Conservation (phyloP, 1,139 yeast species). For the Citeromyces siamensis region DNA sequence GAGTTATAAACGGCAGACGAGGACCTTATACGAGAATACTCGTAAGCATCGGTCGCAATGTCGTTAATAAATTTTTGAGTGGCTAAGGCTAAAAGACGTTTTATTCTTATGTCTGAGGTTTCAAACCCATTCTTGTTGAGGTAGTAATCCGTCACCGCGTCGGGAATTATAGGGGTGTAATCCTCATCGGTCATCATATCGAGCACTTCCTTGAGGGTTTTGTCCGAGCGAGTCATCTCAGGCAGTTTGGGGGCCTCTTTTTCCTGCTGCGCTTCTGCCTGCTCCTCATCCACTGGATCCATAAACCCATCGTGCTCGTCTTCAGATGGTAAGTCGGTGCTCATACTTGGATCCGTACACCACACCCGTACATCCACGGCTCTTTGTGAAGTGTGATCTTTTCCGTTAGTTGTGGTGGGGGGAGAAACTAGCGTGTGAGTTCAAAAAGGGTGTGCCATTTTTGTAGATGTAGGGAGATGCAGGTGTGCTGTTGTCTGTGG, state of each 20-base stretch:
- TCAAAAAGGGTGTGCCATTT: too few relatives aligned
- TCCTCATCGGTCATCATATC: conserved; percentile 89
- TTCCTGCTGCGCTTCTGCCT: neutral
- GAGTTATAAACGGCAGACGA: conserved; percentile 75
- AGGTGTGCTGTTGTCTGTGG: too few relatives aligned
- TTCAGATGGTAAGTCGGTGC: conserved; percentile 1
- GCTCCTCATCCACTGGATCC: neutral
- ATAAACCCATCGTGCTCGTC: conserved; percentile 1
- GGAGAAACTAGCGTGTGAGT: too few relatives aligned
- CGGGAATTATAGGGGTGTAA: conserved; percentile 94
- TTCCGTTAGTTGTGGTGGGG: too few relatives aligned
- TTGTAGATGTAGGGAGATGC: too few relatives aligned
- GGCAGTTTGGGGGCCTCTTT: conserved; percentile 25
- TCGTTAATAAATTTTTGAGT: conserved; percentile 93
- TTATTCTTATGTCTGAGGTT: conserved; percentile 67
- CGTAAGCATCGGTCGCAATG: conserved; percentile 94
- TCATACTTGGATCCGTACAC: too few relatives aligned
- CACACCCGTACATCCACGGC: too few relatives aligned
- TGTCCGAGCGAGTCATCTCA: conserved; percentile 71
- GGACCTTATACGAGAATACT: conserved; percentile 82
- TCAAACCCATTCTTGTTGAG: conserved; percentile 83
- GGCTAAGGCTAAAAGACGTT: conserved; percentile 81
- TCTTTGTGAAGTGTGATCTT: too few relatives aligned
- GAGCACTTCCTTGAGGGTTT: conserved; percentile 74
- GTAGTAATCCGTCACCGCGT: conserved; percentile 94